phyloP scores from a whole-genome alignment of 1,284 basidiomycete genomes.

The Chondrostereum purpureum region DNA sequence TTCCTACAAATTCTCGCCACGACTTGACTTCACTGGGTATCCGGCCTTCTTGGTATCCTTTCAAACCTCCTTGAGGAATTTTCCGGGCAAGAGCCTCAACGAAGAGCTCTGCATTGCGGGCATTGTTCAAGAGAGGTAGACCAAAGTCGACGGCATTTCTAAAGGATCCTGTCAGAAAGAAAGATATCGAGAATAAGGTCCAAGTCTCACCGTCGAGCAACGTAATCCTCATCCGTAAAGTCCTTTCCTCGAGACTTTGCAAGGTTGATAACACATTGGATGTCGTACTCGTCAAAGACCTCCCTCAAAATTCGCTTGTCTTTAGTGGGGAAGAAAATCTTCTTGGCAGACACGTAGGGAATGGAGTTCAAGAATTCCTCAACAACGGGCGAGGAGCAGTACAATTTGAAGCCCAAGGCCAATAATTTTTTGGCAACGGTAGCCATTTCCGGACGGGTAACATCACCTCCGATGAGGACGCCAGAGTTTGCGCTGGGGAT shows the following conservation, averaged over 20 bases:
- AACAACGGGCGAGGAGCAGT: conserved; percentile 77
- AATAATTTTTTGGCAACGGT: conserved; percentile 72
- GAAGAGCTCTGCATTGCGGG: conserved; percentile 84
- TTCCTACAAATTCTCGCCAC: conserved; percentile 84
- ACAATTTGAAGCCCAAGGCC: conserved; percentile 87
- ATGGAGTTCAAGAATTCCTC: conserved; percentile 82
- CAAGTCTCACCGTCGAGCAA: conserved; percentile 69
- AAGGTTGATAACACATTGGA: conserved; percentile 94
- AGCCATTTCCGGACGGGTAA: conserved; percentile 75
- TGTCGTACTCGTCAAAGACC: conserved; percentile 91
- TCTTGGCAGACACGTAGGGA: conserved; percentile 75
- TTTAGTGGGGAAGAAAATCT: conserved; percentile 94
- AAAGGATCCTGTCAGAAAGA: conserved; percentile 8
- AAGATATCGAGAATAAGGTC: conserved; percentile 7
- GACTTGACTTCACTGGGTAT: conserved; percentile 93
- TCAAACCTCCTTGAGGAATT: conserved; percentile 79
- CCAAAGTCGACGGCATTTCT: conserved; percentile 93
- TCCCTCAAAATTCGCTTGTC: conserved; percentile 95
- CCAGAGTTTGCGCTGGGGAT: conserved; percentile 77
- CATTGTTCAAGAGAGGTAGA: conserved; percentile 86
- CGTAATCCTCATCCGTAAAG: conserved; percentile 92
- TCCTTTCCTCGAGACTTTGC: conserved; percentile 76
- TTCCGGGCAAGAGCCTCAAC: conserved; percentile 88
- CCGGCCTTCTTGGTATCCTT: conserved; percentile 81
- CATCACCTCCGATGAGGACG: conserved; percentile 85